Evolutionary conservation across 495 filamentous ascomycete genomes (phyloP), one percentile per base, ranked within the genome.

Genomic region (Oleoguttula mirabilis): DNA sequence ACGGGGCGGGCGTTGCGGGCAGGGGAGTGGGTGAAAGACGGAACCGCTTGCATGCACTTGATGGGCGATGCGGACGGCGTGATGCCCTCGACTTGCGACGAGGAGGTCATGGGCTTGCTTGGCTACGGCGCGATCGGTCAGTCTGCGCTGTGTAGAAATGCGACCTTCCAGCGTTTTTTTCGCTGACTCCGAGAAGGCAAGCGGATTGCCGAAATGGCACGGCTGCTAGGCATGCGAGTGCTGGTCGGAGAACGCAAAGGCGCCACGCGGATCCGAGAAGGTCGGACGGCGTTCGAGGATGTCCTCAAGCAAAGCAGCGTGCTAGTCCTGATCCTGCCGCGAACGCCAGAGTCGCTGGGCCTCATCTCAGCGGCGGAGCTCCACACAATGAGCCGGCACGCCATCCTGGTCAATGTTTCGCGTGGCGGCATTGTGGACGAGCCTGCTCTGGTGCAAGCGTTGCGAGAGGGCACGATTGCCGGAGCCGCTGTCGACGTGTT

Each of bases 371-470:
- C 50, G 0, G 44, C 58, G 0, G 74, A 78, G 54, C 56, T 79
- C 10, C 21, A 45, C n/a, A 32, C 55, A 10, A 75, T 79, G 70
- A 58, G 53, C 10, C 46, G 55, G 0, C 57, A 68, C 28, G 60
- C 66, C 2, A 40, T 78, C 12, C 17, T 79, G 10, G 55, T 77
- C 36, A 36, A 77, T 50, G 66, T 75, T 32, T 64, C 69, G 4
- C 60, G 74, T 3, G 74, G 74, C 2, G 74, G 73, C 0, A 70
- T 77, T 39, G 68, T 78, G 4, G 63, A 76, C 39, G 74, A 79
- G 48, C 31, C 35, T 2, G 71, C 66, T 0, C 47, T 77, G 0
- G 55, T 69, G 1, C 45, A 58, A 16, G 74, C 73, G 15, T 50
- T 77, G 19, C 56, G 54, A 35, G 55, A 65, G 2, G 56, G 59